phyloP scores from a whole-genome alignment of 2,329 filamentous ascomycete genomes.

The Canariomyces notabilis region DNA sequence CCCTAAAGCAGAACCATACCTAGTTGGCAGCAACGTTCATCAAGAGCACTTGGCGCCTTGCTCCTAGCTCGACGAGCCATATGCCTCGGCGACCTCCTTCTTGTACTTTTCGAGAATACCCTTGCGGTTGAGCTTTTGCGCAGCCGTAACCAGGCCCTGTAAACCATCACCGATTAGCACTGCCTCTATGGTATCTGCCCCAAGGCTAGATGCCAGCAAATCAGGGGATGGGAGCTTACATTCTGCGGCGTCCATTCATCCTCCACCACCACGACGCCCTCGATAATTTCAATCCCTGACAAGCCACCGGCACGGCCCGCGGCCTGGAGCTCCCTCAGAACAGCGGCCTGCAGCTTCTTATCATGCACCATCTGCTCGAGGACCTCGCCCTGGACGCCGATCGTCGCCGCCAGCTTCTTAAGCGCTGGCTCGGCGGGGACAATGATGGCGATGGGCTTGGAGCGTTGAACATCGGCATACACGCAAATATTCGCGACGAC shows the following conservation, averaged over 20 bases:
- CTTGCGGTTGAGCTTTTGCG: slow-evolving; percentile 68
- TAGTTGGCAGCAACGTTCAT: neutral
- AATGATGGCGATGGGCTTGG: slow-evolving; percentile 52
- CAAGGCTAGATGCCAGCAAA: neutral
- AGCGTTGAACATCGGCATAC: slow-evolving; percentile 46
- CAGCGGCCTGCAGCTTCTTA: slow-evolving; percentile 57
- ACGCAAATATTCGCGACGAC: slow-evolving; percentile 54
- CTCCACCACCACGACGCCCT: slow-evolving; percentile 64
- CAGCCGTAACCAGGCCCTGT: slow-evolving; percentile 61
- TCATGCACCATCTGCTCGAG: slow-evolving; percentile 64
- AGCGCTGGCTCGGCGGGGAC: slow-evolving; percentile 52
- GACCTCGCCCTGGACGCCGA: slow-evolving; percentile 45
- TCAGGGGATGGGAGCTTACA: slow-evolving; percentile 39
- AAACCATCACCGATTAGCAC: slow-evolving; percentile 25
- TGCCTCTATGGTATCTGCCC: neutral
- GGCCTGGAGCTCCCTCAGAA: slow-evolving; percentile 61
- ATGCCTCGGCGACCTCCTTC: slow-evolving; percentile 57
- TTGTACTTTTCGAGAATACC: slow-evolving; percentile 59
- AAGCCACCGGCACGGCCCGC: slow-evolving; percentile 58
- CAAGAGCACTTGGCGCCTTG: neutral
- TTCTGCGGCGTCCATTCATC: slow-evolving; percentile 75
- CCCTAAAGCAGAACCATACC: neutral
- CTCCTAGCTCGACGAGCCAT: slow-evolving; percentile 34
- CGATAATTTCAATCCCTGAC: slow-evolving; percentile 63
- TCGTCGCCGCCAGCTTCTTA: slow-evolving; percentile 44